A percentile compares a stretch with the other conserved stretches of the same genome.
Evolutionary conservation across 202 grass and related monocot genomes (phyloP).

Genomic region (Musa balbisiana): DNA sequence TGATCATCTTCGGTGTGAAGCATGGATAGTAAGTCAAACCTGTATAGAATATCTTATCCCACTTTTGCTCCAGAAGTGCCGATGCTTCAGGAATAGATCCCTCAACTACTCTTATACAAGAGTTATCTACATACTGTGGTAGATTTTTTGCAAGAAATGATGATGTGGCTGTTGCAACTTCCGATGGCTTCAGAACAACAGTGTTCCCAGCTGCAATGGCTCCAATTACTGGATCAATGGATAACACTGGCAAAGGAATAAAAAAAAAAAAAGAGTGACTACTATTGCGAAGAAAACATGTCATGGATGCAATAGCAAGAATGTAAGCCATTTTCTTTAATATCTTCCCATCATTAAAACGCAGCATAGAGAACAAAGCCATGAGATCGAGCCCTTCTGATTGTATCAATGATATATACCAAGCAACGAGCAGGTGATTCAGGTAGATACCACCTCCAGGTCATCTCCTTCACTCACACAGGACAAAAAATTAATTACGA

Average conservation of each 20-base stretch:
- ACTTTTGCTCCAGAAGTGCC: slow-evolving; percentile 61
- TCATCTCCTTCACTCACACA: background rate
- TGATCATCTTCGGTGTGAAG: background rate
- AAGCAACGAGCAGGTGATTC: background rate
- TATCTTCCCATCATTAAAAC: too few relatives aligned
- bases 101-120: slow-evolving; percentile 84
- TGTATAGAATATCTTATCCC: slow-evolving; percentile 99
- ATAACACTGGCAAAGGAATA: slow-evolving; percentile 43
- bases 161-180: slow-evolving; percentile 68
- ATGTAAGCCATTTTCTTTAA: background rate
- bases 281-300: background rate
- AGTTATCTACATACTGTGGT: slow-evolving; percentile 72
- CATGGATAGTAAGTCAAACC: slow-evolving; percentile 36
- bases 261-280: background rate
- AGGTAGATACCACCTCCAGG: background rate
- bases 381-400: too few relatives aligned
- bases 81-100: slow-evolving; percentile 57
- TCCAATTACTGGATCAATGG: slow-evolving; percentile 72
- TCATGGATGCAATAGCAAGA: background rate
- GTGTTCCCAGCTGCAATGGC: slow-evolving; percentile 80
- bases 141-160: slow-evolving; percentile 50
- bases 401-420: too few relatives aligned
- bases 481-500: background rate
- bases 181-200: slow-evolving; percentile 83
- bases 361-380: too few relatives aligned